Percentiles rank a stretch among this genome's conserved stretches.
phyloP scores from a whole-genome alignment of 202 grass and related monocot species.

The Schoenoplectus triqueter region DNA sequence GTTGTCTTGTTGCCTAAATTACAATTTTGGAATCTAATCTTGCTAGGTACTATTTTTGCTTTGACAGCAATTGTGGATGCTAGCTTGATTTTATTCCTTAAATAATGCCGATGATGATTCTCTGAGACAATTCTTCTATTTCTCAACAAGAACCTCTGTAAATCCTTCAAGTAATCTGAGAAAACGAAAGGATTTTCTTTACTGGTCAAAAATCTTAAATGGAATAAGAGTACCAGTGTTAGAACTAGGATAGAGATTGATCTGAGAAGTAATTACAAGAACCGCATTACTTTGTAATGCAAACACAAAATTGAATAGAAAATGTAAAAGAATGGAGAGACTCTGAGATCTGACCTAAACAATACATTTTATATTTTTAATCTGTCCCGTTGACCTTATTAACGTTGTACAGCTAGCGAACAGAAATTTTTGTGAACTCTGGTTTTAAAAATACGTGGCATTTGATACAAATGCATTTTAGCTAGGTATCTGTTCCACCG shows the following conservation, averaged over 20 bases:
- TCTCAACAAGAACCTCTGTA: slow-evolving; percentile 85
- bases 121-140: too few species aligned
- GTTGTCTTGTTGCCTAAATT: too few species aligned
- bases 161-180: slow-evolving; percentile 86
- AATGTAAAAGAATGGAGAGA: neutral
- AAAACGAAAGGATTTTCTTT: slow-evolving; percentile 25
- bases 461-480: neutral
- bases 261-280: neutral
- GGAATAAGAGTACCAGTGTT: neutral
- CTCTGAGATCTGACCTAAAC: slow-evolving; percentile 40
- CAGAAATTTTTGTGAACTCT: neutral
- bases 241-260: neutral
- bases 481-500: neutral
- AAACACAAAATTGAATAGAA: neutral
- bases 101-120: too few species aligned
- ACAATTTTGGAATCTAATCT: too few species aligned
- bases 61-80: too few species aligned
- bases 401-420: neutral
- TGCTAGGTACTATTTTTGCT: too few species aligned
- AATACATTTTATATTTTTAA: slow-evolving; percentile 30
- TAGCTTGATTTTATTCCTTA: too few species aligned
- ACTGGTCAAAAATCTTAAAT: neutral
- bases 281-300: neutral
- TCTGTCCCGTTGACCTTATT: neutral
- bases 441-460: neutral